phyloP scores from a whole-genome alignment of 805 yeast genomes.

The Groenewaldozyma salmanticensis region DNA sequence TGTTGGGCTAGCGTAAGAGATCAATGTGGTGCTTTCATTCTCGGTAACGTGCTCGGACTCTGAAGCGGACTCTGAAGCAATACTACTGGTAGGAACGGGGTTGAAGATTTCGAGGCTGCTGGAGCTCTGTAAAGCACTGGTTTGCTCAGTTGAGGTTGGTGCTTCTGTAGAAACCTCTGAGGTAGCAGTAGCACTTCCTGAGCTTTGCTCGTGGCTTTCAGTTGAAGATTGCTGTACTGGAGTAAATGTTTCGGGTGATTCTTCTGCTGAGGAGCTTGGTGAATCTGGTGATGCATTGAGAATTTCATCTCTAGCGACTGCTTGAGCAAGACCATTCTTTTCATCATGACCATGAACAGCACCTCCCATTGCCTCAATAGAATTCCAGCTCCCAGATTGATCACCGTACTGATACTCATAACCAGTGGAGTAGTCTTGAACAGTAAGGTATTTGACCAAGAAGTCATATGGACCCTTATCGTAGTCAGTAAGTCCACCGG shows the following conservation, averaged over 20 bases:
- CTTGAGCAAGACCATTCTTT: background rate
- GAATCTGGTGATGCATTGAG: background rate
- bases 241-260: no score
- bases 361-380: slow-evolving; percentile 35
- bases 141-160: no score
- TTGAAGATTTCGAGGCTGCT: no score
- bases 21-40: no score
- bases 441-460: slow-evolving; percentile 47
- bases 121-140: no score
- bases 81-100: no score
- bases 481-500: slow-evolving; percentile 54
- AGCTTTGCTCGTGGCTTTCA: no score
- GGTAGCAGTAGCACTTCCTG: no score
- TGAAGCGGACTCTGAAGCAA: slow-evolving; percentile 10
- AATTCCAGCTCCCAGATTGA: slow-evolving; percentile 30
- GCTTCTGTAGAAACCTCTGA: no score
- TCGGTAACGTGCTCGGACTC: no score
- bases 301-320: slow-evolving; percentile 1
- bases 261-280: slow-evolving; percentile 14
- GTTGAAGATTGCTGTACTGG: no score
- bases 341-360: slow-evolving; percentile 45
- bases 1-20: no score
- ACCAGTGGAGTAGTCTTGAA: slow-evolving; percentile 50
- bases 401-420: slow-evolving; percentile 33
- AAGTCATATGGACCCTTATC: slow-evolving; percentile 41